Percentiles rank a stretch among this genome's conserved stretches.
These are phyloP conservation scores for Stephania japonica DNA, from an alignment of 164 flowering plant genomes.

Conservation along the genomic window DNA sequence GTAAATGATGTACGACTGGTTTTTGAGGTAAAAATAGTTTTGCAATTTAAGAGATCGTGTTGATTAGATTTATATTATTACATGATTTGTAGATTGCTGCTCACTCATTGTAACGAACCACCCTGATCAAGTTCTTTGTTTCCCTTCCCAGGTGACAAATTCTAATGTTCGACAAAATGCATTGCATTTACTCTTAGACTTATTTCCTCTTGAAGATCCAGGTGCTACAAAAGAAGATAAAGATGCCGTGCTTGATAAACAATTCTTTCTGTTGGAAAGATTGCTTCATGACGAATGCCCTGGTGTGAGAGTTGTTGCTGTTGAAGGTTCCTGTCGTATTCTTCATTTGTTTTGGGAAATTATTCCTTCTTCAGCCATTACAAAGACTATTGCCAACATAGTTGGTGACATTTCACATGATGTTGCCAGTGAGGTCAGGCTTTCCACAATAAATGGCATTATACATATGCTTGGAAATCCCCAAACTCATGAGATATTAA, in stretches of 20 bases:
- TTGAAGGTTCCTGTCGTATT: conserved; percentile 88
- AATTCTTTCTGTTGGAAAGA: conserved; percentile 71
- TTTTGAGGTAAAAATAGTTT: background rate
- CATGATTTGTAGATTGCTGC: background rate
- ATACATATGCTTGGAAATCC: conserved; percentile 87
- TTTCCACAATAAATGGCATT: conserved; percentile 73
- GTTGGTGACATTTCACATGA: conserved; percentile 72
- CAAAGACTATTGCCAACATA: conserved; percentile 56
- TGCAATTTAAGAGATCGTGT: too few species aligned
- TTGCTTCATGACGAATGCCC: conserved; percentile 82
- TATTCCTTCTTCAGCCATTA: conserved; percentile 71
- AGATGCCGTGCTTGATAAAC: conserved; percentile 67
- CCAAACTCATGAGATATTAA: conserved; percentile 85
- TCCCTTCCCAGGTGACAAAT: conserved; percentile 72
- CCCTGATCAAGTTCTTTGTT: background rate
- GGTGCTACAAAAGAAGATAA: conserved; percentile 80
- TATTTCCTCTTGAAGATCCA: conserved; percentile 97
- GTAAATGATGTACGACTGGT: background rate
- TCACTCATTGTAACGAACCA: background rate
- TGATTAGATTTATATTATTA: background rate
- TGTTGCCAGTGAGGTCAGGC: conserved; percentile 62
- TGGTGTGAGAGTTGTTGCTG: conserved; percentile 79
- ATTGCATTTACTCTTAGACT: conserved; percentile 78
- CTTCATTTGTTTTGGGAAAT: conserved; percentile 92
- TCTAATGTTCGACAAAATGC: conserved; percentile 95